phyloP scores from a whole-genome alignment of 176 grass and related monocot species.

The Calamus simplicifolius region DNA sequence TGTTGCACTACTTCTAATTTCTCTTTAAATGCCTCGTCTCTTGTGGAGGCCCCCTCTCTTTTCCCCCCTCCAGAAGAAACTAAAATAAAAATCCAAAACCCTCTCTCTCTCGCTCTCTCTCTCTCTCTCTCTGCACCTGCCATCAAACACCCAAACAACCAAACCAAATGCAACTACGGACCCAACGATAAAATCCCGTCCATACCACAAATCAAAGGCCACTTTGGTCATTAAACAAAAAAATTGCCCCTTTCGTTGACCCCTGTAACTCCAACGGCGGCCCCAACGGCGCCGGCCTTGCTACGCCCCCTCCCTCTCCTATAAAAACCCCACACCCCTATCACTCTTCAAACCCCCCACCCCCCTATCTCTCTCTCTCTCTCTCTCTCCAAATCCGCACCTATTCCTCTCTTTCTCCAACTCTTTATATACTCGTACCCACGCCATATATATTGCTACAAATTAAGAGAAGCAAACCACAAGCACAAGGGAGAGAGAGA shows the following conservation, averaged over 20 bases:
- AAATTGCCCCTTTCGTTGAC: constrained; percentile 38
- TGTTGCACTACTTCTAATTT: constrained; percentile 17
- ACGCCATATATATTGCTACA: too few species aligned
- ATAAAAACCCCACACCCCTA: constrained; percentile 11
- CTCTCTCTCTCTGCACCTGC: not conserved
- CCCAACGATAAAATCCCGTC: too few species aligned
- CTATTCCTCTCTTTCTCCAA: constrained; percentile 6
- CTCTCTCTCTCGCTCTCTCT: not conserved
- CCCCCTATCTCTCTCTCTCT: not conserved
- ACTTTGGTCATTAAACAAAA: constrained; percentile 1
- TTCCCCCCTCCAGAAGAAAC: constrained; percentile 1
- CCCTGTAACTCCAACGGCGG: constrained; percentile 56
- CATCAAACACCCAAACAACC: not conserved
- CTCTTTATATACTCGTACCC: too few species aligned
- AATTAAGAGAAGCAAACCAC: too few species aligned
- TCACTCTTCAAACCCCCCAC: not conserved
- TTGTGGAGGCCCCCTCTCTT: constrained; percentile 18
- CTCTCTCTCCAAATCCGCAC: not conserved
- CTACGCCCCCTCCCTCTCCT: not conserved
- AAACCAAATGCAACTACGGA: not conserved
- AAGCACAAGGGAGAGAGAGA: not conserved
- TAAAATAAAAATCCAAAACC: not conserved
- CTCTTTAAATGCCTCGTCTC: constrained; percentile 21
- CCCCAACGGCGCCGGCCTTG: constrained; percentile 60
- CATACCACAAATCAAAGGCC: not conserved